phyloP scores from a whole-genome alignment of 768 basidiomycete genomes.

The Tricholoma terreum region DNA sequence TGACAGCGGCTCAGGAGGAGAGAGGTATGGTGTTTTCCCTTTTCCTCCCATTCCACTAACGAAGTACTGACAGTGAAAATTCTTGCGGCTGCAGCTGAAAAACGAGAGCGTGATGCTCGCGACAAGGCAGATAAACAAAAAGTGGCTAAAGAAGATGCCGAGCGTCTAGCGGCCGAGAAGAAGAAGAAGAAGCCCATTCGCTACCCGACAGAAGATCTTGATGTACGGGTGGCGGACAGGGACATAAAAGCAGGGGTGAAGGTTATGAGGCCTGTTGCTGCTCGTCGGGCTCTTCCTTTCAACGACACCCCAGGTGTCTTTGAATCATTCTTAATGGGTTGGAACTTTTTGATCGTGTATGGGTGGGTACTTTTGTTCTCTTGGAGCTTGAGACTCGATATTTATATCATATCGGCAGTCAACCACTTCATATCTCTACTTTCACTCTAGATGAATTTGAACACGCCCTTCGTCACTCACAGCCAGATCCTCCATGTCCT shows the following conservation, averaged over 20 bases:
- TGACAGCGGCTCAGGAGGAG: conserved; percentile 71
- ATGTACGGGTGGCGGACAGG: conserved; percentile 74
- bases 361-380: conserved; percentile 57
- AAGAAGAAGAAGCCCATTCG: conserved; percentile 89
- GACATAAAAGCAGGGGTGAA: conserved; percentile 79
- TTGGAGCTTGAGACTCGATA: conserved; percentile 9
- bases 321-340: conserved; percentile 84
- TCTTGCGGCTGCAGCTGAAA: conserved; percentile 45
- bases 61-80: conserved; percentile 18
- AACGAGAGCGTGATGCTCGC: conserved; percentile 64
- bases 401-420: conserved; percentile 41
- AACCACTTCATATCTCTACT: conserved; percentile 81
- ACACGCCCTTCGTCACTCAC: conserved; percentile 75
- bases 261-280: conserved; percentile 64
- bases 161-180: conserved; percentile 69
- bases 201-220: conserved; percentile 91
- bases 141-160: conserved; percentile 66
- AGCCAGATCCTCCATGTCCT: conserved; percentile 63
- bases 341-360: conserved; percentile 93
- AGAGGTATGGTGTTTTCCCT: conserved; percentile 45
- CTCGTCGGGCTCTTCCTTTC: conserved; percentile 62
- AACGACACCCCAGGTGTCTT: conserved; percentile 62
- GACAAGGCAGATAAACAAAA: conserved; percentile 68
- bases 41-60: conserved; percentile 10
- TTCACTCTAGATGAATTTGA: conserved; percentile 95